These are phyloP conservation scores for Globisporangium megalacanthum DNA, from an alignment of 352 stramenopile species.

Conservation along the genomic window DNA sequence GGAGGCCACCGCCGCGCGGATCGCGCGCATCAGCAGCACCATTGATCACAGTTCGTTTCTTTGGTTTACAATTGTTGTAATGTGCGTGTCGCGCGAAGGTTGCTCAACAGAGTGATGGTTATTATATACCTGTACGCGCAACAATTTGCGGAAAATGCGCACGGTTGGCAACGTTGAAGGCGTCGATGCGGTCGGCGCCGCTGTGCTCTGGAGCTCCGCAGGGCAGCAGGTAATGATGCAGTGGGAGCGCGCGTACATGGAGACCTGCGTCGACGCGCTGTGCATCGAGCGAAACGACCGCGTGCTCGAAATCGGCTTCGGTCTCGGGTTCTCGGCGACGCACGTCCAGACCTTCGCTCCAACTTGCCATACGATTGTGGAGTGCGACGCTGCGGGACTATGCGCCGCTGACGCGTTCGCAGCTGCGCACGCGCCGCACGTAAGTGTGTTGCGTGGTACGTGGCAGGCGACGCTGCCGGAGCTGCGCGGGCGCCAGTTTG, in stretches of 20 bases:
- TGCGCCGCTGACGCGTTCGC: constrained; percentile 42
- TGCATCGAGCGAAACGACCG: constrained; percentile 30
- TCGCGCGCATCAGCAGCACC: constrained; percentile 46
- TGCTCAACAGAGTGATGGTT: not conserved
- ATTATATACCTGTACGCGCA: not conserved
- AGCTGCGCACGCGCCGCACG: constrained; percentile 9
- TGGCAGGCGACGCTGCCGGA: constrained; percentile 60
- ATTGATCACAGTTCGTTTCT: constrained; percentile 13
- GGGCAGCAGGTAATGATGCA: constrained; percentile 88
- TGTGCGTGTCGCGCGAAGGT: not conserved
- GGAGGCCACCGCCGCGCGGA: constrained; percentile 20
- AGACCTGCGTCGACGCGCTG: constrained; percentile 59
- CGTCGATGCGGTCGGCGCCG: constrained; percentile 33
- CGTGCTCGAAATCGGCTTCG: constrained; percentile 87
- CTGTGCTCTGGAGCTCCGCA: constrained; percentile 58
- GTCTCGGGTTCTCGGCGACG: constrained; percentile 72
- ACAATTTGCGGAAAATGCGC: constrained; percentile 15
- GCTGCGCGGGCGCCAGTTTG: constrained; percentile 34
- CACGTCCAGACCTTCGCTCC: constrained; percentile 58
- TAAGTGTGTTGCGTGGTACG: constrained; percentile 53
- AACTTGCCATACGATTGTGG: constrained; percentile 63
- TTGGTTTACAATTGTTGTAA: not conserved
- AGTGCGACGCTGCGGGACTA: constrained; percentile 67
- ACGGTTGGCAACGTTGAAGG: constrained; percentile 39
- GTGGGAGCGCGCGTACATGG: constrained; percentile 85